Conservation (phyloP, 2,329 filamentous ascomycete species). For the Xylaria sp. region DNA sequence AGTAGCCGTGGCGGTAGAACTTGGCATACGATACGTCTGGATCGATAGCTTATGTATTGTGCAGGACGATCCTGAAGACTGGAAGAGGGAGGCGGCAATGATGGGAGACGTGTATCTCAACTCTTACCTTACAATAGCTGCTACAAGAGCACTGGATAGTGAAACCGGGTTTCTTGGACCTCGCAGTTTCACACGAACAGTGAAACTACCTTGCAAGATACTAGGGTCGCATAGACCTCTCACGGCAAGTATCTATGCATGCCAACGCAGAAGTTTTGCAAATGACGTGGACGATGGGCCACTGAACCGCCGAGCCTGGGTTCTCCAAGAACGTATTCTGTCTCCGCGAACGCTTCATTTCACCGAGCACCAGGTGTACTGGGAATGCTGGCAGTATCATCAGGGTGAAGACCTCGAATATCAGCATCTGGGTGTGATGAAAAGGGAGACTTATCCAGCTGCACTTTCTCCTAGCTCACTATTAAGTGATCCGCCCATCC, state of each 20-base stretch:
- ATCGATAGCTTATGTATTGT: slow-evolving; percentile 24
- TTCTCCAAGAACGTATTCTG: slow-evolving; percentile 17
- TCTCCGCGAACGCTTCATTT: slow-evolving; percentile 21
- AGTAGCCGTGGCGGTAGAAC: slow-evolving; percentile 10
- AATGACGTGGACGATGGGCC: slow-evolving; percentile 9
- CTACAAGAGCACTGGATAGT: slow-evolving; percentile 5
- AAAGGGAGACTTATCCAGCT: slow-evolving; percentile 17
- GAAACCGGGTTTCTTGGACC: slow-evolving; percentile 12
- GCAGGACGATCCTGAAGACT: slow-evolving; percentile 25
- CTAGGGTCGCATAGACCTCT: neutral
- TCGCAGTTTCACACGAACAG: slow-evolving; percentile 4
- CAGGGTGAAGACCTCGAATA: slow-evolving; percentile 23
- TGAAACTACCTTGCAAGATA: neutral
- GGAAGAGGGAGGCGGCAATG: slow-evolving; percentile 9
- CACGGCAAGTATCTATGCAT: slow-evolving; percentile 2
- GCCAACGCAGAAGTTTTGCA: slow-evolving; percentile 12
- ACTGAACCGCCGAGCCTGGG: slow-evolving; percentile 22
- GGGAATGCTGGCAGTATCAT: slow-evolving; percentile 19
- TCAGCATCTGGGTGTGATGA: slow-evolving; percentile 12
- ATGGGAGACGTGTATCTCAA: slow-evolving; percentile 20
- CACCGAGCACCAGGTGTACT: slow-evolving; percentile 20
- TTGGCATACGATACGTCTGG: slow-evolving; percentile 23
- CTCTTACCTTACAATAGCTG: slow-evolving; percentile 19
- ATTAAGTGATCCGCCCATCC: neutral
- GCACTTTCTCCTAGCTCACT: slow-evolving; percentile 1